phyloP scores from a whole-genome alignment of 2,329 filamentous ascomycete species.

The Calcarisporium arbuscula region DNA sequence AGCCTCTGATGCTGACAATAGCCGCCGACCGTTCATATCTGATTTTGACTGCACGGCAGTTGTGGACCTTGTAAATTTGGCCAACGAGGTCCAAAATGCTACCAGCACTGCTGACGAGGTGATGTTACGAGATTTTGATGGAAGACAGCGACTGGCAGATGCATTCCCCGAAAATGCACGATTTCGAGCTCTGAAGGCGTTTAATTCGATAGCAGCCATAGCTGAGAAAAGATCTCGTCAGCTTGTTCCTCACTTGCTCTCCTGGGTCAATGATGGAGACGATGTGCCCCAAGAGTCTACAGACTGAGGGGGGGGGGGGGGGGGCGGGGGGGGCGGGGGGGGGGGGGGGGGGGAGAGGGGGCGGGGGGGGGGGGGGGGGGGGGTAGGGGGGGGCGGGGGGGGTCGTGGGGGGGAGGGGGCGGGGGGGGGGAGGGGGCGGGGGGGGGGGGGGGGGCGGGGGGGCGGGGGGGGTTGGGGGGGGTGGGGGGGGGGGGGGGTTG shows the following conservation, averaged over 20 bases:
- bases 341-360: no score
- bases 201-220: conserved; percentile 65
- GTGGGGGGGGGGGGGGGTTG: no score
- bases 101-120: conserved; percentile 48
- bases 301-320: conserved; percentile 26
- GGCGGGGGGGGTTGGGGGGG: no score
- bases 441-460: no score
- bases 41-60: conserved; percentile 85
- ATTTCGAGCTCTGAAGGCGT: conserved; percentile 71
- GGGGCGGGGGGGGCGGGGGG: no score
- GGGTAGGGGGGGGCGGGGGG: no score
- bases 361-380: no score
- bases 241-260: conserved; percentile 78
- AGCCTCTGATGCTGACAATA: conserved; percentile 23
- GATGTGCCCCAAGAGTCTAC: conserved; percentile 24
- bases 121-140: conserved; percentile 59
- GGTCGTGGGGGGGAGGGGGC: no score
- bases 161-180: conserved; percentile 53
- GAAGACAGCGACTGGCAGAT: conserved; percentile 50
- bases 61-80: conserved; percentile 47
- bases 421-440: no score
- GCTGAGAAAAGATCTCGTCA: conserved; percentile 82
- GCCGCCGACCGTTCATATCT: conserved; percentile 41
- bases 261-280: conserved; percentile 61
- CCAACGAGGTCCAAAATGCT: conserved; percentile 44